Percentiles rank a stretch among this genome's conserved stretches.
phyloP scores from a whole-genome alignment of 495 filamentous ascomycete species.

The Copromyces sp. region DNA sequence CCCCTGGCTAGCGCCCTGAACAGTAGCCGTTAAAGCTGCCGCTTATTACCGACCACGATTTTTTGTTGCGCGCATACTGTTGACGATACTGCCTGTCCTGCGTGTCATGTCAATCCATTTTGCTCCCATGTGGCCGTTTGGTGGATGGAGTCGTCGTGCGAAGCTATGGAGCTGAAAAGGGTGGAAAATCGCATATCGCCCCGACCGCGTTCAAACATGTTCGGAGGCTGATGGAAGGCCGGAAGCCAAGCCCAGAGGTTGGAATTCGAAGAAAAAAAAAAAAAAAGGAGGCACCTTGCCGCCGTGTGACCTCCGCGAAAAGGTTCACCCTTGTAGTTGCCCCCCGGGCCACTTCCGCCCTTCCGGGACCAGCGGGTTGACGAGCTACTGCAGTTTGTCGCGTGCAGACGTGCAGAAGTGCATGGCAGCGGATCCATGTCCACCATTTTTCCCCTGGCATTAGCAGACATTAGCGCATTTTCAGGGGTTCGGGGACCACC shows the following conservation, averaged over 20 bases:
- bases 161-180: conserved; percentile 7
- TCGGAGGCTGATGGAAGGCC: conserved; percentile 1
- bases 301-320: conserved; percentile 15
- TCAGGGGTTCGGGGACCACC: background rate
- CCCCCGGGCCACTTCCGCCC: conserved; percentile 1
- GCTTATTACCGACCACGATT: background rate
- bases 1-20: background rate
- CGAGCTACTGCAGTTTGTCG: conserved; percentile 10
- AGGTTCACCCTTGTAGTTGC: background rate
- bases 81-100: background rate
- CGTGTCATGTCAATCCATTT: background rate
- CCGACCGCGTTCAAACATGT: background rate
- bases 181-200: background rate
- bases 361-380: conserved; percentile 15
- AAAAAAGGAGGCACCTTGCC: conserved; percentile 8
- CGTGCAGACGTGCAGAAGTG: conserved; percentile 5
- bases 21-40: background rate
- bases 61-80: background rate
- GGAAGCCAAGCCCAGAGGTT: conserved; percentile 11
- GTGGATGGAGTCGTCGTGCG: background rate
- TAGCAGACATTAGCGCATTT: background rate
- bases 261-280: conserved; percentile 3
- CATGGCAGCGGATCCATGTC: conserved; percentile 3
- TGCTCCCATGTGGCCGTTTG: background rate
- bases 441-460: background rate